Conservation (phyloP, 208 protist genomes). For the Acanthamoeba sp. region DNA sequence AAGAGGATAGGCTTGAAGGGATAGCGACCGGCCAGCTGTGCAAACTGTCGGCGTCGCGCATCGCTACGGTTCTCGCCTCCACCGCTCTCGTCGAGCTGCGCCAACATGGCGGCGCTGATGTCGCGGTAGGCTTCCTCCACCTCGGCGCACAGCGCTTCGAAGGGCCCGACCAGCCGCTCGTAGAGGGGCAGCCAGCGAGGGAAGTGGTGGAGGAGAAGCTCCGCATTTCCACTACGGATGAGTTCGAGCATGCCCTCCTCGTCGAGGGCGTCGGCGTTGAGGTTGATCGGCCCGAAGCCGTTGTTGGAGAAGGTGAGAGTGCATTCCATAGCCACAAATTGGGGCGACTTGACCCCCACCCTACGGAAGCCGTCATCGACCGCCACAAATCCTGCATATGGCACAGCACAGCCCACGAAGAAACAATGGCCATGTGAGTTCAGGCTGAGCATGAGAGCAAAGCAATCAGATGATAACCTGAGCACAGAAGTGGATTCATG, state of each 20-base stretch:
- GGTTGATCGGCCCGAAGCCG: conserved; percentile 50
- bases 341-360: not conserved
- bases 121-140: not conserved
- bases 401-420: not conserved
- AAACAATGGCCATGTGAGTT: not conserved
- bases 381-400: not conserved
- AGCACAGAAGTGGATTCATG: not conserved
- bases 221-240: not conserved
- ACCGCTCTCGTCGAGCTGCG: not conserved
- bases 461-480: not conserved
- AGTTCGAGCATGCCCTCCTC: conserved; percentile 29
- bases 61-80: not conserved
- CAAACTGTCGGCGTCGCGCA: not conserved
- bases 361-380: not conserved
- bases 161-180: not conserved
- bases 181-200: not conserved
- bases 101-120: not conserved
- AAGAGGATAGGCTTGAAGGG: conserved; percentile 16
- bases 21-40: not conserved
- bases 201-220: not conserved
- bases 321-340: conserved; percentile 8
- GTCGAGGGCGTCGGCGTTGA: conserved; percentile 38
- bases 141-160: not conserved
- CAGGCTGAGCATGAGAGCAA: no score
- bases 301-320: conserved; percentile 20